A percentile compares a stretch with the other conserved stretches of the same genome.
Evolutionary conservation across 2,329 filamentous ascomycete genomes (phyloP).

Genomic region (Colletotrichum eleusines): DNA sequence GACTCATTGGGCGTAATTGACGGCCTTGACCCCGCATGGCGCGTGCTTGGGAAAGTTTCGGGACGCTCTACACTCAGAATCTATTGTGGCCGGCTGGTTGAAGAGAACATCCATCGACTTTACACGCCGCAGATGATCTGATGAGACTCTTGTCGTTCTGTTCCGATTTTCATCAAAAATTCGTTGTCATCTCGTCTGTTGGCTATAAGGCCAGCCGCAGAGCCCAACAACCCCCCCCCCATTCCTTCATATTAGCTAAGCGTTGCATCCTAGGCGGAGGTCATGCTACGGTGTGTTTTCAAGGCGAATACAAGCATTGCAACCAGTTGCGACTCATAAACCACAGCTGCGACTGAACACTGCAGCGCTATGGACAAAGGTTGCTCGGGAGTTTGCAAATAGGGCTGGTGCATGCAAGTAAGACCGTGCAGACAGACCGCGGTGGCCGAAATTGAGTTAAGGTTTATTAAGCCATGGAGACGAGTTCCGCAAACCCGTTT

Average conservation of each 20-base stretch:
- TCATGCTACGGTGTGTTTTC: background rate
- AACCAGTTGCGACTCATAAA: accelerated
- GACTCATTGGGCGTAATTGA: constrained; percentile 8
- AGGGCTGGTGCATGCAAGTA: background rate
- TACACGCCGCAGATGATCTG: background rate
- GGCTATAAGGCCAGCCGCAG: too few species aligned
- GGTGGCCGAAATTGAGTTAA: background rate
- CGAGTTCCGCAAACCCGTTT: constrained; percentile 7
- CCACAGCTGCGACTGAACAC: background rate
- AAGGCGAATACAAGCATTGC: background rate
- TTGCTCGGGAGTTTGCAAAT: background rate
- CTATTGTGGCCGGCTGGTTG: constrained; percentile 5
- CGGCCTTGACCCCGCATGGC: too few species aligned
- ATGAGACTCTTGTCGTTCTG: background rate
- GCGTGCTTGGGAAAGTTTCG: constrained; percentile 14
- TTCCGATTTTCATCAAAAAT: constrained; percentile 19
- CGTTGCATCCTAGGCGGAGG: background rate
- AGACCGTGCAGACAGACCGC: too few species aligned
- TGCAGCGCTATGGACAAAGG: background rate
- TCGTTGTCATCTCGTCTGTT: background rate
- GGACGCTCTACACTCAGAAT: too few species aligned
- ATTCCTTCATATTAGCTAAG: too few species aligned
- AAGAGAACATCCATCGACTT: constrained; percentile 14
- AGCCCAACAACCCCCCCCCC: too few species aligned
- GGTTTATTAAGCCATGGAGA: background rate